Base-by-base conservation (phyloP, 2,329 filamentous ascomycete species). In the Lachnellula hyalina region DNA sequence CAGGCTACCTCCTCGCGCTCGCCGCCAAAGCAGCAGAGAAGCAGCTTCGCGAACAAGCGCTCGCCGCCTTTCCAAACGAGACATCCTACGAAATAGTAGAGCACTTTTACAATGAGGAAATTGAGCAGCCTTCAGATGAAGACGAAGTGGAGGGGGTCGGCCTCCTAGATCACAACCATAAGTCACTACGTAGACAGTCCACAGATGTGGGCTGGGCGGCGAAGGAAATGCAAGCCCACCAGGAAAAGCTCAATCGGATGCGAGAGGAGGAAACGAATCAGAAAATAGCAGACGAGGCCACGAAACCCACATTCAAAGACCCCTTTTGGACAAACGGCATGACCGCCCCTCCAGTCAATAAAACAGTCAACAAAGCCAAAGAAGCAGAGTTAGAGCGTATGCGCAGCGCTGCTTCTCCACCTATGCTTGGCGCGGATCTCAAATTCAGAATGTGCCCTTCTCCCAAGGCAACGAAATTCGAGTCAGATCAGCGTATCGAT, bases 341-440 rank as follows among this genome's bases (percentile, higher is more conserved):
- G 62, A 68, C 65, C 9, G 57, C 52, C 36, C 32, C 45, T 17
- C 54, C 51, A 15, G 53, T 52, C 21, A 54, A 23, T 53, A 59
- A 36, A 54, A 15, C 59, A 8, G 25, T 60, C 8, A 61, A 67
- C 45, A 57, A 53, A 38, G 52, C 62, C 23, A 67, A 66, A 28
- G 67, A 70, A 57, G 64, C 62, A 35, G 67, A 64, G 47, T 62
- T 82, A 40, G 73, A 77, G 57, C 75, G 77, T 25, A 80, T 83
- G 74, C 77, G 77, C 21, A 84, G 84, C 57, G 75, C 76, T 44
- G 79, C 79, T 25, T 80, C 78, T 42, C 93, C 93, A 41, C 93
- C 93, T 9, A 95, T 97, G 91, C 82, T 96, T 11, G 93, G 93
- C 53, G 75, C 77, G 54, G 88, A 96, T 62, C 80, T 97, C 52